These are phyloP conservation scores for Cordyceps sp. DNA, from an alignment of 2,329 filamentous ascomycete genomes.

Conservation along the genomic window DNA sequence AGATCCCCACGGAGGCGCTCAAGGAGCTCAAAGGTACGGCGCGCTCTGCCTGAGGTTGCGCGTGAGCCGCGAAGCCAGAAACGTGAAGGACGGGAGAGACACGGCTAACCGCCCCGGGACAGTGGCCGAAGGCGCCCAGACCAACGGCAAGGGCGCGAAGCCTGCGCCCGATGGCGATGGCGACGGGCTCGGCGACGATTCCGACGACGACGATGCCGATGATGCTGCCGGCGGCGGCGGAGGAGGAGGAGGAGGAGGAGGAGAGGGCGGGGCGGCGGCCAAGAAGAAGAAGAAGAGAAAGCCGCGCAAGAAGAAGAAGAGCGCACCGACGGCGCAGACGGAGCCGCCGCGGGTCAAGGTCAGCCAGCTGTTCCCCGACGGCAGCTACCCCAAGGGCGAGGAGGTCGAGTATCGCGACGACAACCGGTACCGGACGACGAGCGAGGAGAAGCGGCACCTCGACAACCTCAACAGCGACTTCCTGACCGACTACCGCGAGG, in stretches of 20 bases:
- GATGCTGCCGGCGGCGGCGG: conserved; percentile 19
- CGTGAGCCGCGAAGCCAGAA: too few species aligned
- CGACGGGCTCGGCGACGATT: conserved; percentile 17
- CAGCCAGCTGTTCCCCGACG: conserved; percentile 56
- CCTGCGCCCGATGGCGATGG: conserved; percentile 22
- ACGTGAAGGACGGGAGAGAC: not conserved
- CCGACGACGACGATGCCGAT: conserved; percentile 35
- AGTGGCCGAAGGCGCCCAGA: conserved; percentile 23
- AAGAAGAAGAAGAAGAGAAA: conserved; percentile 55
- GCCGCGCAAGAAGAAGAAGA: conserved; percentile 64
- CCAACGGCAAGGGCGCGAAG: conserved; percentile 22
- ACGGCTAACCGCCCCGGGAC: not conserved
- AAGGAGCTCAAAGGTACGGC: conserved; percentile 24
- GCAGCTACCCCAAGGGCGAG: conserved; percentile 58
- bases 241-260: not conserved
- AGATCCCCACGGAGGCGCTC: conserved; percentile 25
- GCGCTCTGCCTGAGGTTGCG: not conserved
- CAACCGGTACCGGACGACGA: conserved; percentile 62
- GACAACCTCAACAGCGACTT: conserved; percentile 72
- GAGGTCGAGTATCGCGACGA: conserved; percentile 64
- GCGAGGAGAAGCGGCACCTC: conserved; percentile 68
- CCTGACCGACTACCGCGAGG: conserved; percentile 65
- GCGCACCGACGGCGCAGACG: conserved; percentile 52
- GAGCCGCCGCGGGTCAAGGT: conserved; percentile 56
- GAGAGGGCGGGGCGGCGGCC: conserved; percentile 15